Evolutionary conservation across 2,329 filamentous ascomycete species (phyloP).

Genomic region (Fusarium avenaceum): DNA sequence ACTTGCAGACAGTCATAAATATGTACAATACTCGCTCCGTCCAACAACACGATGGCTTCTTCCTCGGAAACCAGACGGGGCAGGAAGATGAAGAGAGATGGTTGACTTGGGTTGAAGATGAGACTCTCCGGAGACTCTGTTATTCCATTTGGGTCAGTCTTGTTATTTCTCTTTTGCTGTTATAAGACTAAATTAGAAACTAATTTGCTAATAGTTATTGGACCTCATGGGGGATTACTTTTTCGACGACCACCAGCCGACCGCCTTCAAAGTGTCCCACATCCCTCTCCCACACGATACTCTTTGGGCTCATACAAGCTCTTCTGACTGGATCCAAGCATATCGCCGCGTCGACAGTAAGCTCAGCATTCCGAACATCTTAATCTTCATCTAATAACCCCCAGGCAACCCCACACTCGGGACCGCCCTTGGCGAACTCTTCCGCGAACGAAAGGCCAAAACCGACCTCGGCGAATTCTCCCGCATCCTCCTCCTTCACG

Average conservation of each 20-base stretch:
- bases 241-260: conserved; percentile 2
- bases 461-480: conserved; percentile 40
- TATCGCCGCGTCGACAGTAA: conserved; percentile 7
- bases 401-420: conserved; percentile 33
- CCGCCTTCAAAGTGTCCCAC: neutral
- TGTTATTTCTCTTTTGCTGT: no score
- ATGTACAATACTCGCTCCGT: no score
- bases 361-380: no score
- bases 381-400: conserved; percentile 13
- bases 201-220: neutral
- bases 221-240: conserved; percentile 17
- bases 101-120: conserved; percentile 12
- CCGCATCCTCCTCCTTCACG: conserved; percentile 42
- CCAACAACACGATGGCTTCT: no score
- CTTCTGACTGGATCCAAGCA: conserved; percentile 9
- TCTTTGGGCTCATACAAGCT: conserved; percentile 13
- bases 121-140: conserved; percentile 29
- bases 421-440: conserved; percentile 21
- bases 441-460: conserved; percentile 34
- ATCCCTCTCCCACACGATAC: conserved; percentile 26
- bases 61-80: no score
- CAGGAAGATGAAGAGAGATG: neutral
- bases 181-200: no score
- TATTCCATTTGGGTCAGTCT: neutral
- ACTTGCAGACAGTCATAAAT: conserved; percentile 3